These are phyloP conservation scores for Aurantiochytrium sp. DNA, from an alignment of 108 stramenopile species.

Conservation along the genomic window DNA sequence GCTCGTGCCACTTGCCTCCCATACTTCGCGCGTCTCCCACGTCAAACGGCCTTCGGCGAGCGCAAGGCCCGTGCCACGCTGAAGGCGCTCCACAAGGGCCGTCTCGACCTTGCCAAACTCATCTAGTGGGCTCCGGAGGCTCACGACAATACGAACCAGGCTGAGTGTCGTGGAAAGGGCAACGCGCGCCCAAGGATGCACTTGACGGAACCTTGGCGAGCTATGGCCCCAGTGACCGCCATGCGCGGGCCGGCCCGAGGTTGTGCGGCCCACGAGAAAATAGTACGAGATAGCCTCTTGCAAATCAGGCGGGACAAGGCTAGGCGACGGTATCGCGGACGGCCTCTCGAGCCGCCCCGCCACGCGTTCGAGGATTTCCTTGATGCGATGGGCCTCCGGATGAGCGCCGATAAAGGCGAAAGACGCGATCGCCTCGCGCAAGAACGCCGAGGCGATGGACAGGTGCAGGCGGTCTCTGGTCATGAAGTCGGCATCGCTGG, in stretches of 20 bases:
- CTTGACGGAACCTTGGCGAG: neutral
- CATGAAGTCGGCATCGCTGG: neutral
- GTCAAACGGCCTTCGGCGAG: neutral
- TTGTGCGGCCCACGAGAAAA: neutral
- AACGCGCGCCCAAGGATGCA: neutral
- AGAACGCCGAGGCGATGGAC: neutral
- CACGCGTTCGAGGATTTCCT: neutral
- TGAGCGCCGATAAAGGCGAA: neutral
- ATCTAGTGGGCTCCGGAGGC: neutral
- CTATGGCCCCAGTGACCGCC: neutral
- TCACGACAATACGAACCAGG: neutral
- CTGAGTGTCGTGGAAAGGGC: neutral
- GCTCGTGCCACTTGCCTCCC: neutral
- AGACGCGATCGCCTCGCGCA: neutral
- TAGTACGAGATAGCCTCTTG: constrained; percentile 2
- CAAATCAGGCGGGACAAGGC: neutral
- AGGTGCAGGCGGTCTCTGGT: neutral
- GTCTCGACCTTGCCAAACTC: neutral
- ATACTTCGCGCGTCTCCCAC: neutral
- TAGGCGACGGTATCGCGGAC: neutral
- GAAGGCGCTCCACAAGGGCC: constrained; percentile 21
- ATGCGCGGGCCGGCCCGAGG: neutral
- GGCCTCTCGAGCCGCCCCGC: neutral
- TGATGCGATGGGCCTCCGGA: neutral
- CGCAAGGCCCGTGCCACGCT: neutral